Evolutionary conservation across 495 filamentous ascomycete species (phyloP).

Genomic region (Penicillium coffeae): DNA sequence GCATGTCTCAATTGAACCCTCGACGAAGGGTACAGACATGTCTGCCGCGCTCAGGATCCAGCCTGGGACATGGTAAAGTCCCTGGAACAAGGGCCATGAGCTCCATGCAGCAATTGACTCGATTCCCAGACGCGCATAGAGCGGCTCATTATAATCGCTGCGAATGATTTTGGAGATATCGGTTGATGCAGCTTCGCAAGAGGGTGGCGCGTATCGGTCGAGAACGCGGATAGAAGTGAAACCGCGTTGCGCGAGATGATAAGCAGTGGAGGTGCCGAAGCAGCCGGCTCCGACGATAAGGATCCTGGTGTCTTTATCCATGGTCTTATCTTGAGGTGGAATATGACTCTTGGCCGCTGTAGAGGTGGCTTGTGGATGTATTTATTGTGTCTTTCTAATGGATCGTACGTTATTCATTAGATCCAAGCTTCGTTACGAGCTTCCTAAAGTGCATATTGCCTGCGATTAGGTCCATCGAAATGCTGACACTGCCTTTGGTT

Average conservation of each 20-base stretch:
- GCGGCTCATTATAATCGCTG: constrained; percentile 9
- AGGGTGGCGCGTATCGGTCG: constrained; percentile 31
- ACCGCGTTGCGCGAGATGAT: constrained; percentile 30
- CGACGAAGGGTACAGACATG: constrained; percentile 21
- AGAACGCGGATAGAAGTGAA: constrained; percentile 23
- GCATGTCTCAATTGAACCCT: constrained; percentile 21
- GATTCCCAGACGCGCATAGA: constrained; percentile 21
- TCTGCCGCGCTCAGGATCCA: constrained; percentile 27
- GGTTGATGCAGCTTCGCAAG: constrained; percentile 20
- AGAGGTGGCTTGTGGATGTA: neutral
- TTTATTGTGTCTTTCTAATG: constrained; percentile 1
- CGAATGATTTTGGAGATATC: constrained; percentile 31
- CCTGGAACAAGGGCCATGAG: constrained; percentile 20
- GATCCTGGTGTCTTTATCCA: constrained; percentile 14
- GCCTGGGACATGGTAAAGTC: constrained; percentile 28
- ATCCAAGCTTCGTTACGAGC: neutral
- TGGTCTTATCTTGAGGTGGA: neutral
- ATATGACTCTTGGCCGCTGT: neutral
- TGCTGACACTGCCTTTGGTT: too few species aligned
- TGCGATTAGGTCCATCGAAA: neutral
- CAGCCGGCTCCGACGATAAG: constrained; percentile 37
- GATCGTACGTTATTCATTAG: neutral
- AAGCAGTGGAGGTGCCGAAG: constrained; percentile 39
- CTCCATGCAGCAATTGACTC: constrained; percentile 20
- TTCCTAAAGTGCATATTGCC: neutral